Conservation (phyloP, 805 yeast species). For the Saitoella complicata region DNA sequence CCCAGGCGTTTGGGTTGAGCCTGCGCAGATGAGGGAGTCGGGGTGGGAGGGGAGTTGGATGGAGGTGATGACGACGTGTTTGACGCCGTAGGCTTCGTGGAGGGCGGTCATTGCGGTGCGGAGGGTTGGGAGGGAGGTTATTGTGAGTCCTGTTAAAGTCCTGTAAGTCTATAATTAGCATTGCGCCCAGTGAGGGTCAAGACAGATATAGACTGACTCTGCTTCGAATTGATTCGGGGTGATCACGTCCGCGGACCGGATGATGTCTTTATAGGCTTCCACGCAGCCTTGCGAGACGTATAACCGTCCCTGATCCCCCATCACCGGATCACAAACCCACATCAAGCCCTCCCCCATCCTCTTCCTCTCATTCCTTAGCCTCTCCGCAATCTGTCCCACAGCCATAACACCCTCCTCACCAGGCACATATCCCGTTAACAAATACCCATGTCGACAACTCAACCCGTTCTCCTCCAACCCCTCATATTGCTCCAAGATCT, state of each 20-base stretch:
- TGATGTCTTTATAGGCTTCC: constrained; percentile 38
- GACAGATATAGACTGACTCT: constrained; percentile 43
- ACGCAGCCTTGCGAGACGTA: constrained; percentile 49
- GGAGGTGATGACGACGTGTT: constrained; percentile 55
- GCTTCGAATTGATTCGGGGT: constrained; percentile 89
- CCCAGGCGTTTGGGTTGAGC: constrained; percentile 7
- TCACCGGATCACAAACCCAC: constrained; percentile 66
- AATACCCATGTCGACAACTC: constrained; percentile 35
- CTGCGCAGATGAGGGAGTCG: constrained; percentile 18
- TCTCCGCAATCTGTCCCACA: constrained; percentile 29
- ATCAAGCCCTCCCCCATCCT: constrained; percentile 4
- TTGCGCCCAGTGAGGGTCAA: constrained; percentile 24
- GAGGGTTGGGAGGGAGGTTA: constrained; percentile 2
- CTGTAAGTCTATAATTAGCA: constrained; percentile 4
- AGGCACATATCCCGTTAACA: constrained; percentile 72
- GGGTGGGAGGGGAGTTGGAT: constrained; percentile 21
- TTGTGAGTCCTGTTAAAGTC: not conserved
- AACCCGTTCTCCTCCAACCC: constrained; percentile 40
- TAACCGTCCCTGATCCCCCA: constrained; percentile 77
- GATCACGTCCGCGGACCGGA: constrained; percentile 35
- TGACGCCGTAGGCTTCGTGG: constrained; percentile 34
- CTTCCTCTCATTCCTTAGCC: constrained; percentile 17
- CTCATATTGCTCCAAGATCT: constrained; percentile 32
- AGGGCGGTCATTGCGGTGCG: constrained; percentile 30
- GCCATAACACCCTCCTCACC: constrained; percentile 37